phyloP scores from a whole-genome alignment of 2,329 filamentous ascomycete species.

The Exserohilum turcica region DNA sequence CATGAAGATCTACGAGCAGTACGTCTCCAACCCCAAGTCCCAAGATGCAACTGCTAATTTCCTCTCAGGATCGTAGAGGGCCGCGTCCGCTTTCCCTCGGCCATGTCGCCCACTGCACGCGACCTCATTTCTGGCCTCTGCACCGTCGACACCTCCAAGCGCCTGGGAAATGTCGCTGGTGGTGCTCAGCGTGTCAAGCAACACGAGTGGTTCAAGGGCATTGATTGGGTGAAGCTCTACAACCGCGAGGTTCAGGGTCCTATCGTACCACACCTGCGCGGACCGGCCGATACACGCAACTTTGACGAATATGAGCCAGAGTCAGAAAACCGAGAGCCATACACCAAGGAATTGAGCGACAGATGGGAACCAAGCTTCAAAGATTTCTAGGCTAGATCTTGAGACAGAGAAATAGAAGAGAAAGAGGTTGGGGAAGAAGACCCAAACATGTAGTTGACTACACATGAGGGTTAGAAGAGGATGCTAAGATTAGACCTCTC shows the following conservation, averaged over 20 bases:
- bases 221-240: conserved; percentile 76
- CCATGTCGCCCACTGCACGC: conserved; percentile 70
- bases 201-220: conserved; percentile 74
- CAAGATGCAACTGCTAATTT: background rate
- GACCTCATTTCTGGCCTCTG: conserved; percentile 78
- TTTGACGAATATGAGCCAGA: conserved; percentile 85
- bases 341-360: conserved; percentile 69
- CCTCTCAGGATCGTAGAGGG: conserved; percentile 73
- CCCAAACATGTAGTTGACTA: too few relatives aligned
- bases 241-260: conserved; percentile 68
- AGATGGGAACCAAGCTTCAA: conserved; percentile 74
- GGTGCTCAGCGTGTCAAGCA: conserved; percentile 73
- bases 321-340: conserved; percentile 66
- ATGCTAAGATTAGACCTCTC: too few relatives aligned
- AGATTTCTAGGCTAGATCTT: conserved; percentile 62
- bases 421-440: too few relatives aligned
- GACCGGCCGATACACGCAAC: conserved; percentile 75
- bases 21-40: conserved; percentile 9
- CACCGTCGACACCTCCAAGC: conserved; percentile 76
- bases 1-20: conserved; percentile 81
- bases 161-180: conserved; percentile 78
- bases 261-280: conserved; percentile 75
- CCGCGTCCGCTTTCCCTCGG: conserved; percentile 72
- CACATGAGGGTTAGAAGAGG: too few relatives aligned
- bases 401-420: background rate